phyloP scores from a whole-genome alignment of 2,329 filamentous ascomycete genomes.

The Pseudogymnoascus sp. region DNA sequence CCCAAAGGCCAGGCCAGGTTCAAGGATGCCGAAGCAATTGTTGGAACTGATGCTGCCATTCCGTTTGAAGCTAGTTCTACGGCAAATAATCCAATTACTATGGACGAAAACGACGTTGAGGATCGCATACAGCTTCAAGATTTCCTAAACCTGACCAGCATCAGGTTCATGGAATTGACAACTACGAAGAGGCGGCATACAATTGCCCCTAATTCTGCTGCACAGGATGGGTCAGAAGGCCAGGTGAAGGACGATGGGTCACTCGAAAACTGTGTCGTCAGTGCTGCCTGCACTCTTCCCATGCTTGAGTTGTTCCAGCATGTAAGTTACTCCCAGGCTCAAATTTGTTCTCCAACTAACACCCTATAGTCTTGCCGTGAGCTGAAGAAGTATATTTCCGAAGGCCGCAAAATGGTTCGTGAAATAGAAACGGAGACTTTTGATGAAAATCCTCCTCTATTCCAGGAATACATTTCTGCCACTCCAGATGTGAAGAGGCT shows the following conservation, averaged over 20 bases:
- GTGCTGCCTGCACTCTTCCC: constrained; percentile 82
- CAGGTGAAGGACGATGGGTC: constrained; percentile 44
- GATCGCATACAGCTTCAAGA: constrained; percentile 76
- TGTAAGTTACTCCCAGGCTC: constrained; percentile 37
- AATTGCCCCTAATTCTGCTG: constrained; percentile 46
- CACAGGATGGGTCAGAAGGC: constrained; percentile 28
- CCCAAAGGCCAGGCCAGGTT: constrained; percentile 50
- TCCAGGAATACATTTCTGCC: constrained; percentile 84
- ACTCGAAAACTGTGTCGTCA: constrained; percentile 74
- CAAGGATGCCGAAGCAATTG: constrained; percentile 39
- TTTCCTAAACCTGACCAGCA: constrained; percentile 90
- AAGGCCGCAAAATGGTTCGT: constrained; percentile 80
- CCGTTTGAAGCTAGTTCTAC: constrained; percentile 35
- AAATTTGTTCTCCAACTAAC: constrained; percentile 23
- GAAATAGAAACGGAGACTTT: constrained; percentile 86
- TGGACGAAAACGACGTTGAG: constrained; percentile 31
- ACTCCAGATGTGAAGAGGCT: constrained; percentile 72
- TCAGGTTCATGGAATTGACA: constrained; percentile 97
- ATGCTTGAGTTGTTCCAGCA: constrained; percentile 94
- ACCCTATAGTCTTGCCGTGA: constrained; percentile 67
- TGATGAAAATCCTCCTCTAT: constrained; percentile 83
- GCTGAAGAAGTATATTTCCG: constrained; percentile 92
- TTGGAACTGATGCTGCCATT: constrained; percentile 33
- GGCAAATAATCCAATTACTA: constrained; percentile 37
- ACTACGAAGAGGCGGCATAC: constrained; percentile 90